Percentiles rank a stretch among this genome's conserved stretches.
These are phyloP conservation scores for Cryptomeria japonica DNA, from an alignment of 75 land plant genomes.

Conservation along the genomic window DNA sequence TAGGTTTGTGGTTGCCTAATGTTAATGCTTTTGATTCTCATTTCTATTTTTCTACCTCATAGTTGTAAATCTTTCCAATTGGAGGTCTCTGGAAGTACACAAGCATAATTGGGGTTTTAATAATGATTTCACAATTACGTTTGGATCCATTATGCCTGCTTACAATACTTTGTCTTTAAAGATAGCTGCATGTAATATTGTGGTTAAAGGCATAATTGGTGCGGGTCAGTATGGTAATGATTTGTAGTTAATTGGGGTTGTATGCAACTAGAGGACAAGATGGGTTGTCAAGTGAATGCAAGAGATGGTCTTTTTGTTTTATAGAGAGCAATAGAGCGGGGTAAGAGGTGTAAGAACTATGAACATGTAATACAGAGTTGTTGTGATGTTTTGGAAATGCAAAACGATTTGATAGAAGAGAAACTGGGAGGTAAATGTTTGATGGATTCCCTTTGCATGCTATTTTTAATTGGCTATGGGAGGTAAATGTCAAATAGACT, in stretches of 20 bases:
- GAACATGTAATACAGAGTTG: not conserved
- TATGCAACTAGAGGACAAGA: not conserved
- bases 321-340: not conserved
- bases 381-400: not conserved
- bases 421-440: not conserved
- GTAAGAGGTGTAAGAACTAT: not conserved
- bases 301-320: not conserved
- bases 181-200: not conserved
- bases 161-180: not conserved
- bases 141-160: conserved; percentile 1
- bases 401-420: not conserved
- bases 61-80: too few relatives aligned
- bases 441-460: not conserved
- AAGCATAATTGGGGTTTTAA: not conserved
- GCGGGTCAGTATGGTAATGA: not conserved
- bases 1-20: too few relatives aligned
- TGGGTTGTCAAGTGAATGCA: too few relatives aligned
- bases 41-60: too few relatives aligned
- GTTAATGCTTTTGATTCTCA: too few relatives aligned
- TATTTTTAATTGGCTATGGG: not conserved
- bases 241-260: not conserved
- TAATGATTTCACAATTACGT: not conserved
- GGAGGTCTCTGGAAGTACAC: too few relatives aligned
- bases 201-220: not conserved
- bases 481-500: not conserved